phyloP scores from a whole-genome alignment of 331 rosid genomes.

The Acacia pycnantha region DNA sequence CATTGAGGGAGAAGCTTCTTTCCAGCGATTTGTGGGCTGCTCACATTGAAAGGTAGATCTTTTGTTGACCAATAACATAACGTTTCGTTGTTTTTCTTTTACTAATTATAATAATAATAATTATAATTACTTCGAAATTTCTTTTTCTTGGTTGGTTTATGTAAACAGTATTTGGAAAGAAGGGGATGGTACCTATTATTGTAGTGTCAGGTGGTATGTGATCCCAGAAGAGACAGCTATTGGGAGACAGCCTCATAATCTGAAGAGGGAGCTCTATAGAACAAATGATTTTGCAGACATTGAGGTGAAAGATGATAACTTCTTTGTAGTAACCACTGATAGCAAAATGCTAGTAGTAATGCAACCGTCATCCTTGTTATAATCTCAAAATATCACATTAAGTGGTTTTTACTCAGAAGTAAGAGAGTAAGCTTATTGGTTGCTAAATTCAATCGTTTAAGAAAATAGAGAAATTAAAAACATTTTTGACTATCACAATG shows the following conservation, averaged over 20 bases:
- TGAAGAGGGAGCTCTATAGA: slow-evolving; percentile 82
- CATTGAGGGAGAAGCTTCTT: slow-evolving; percentile 85
- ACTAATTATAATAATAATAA: neutral
- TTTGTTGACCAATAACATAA: neutral
- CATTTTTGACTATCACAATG: neutral
- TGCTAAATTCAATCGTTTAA: neutral
- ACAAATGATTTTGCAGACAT: slow-evolving; percentile 80
- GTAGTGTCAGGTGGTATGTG: slow-evolving; percentile 74
- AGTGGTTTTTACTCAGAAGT: neutral
- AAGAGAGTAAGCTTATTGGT: neutral
- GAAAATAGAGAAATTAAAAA: neutral
- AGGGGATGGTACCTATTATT: slow-evolving; percentile 66
- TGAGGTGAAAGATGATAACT: slow-evolving; percentile 53
- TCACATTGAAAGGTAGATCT: slow-evolving; percentile 58
- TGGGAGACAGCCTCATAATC: slow-evolving; percentile 90
- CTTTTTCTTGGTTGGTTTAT: slow-evolving; percentile 23
- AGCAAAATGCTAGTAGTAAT: slow-evolving; percentile 1
- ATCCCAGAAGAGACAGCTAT: slow-evolving; percentile 89
- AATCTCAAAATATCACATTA: neutral
- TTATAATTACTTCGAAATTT: neutral
- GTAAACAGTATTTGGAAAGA: slow-evolving; percentile 79
- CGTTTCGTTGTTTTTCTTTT: neutral
- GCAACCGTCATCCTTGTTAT: neutral
- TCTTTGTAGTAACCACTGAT: slow-evolving; percentile 13
- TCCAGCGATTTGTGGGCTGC: slow-evolving; percentile 90